Conservation (phyloP, 345 rosid species). For the Arabidopsis suecica region DNA sequence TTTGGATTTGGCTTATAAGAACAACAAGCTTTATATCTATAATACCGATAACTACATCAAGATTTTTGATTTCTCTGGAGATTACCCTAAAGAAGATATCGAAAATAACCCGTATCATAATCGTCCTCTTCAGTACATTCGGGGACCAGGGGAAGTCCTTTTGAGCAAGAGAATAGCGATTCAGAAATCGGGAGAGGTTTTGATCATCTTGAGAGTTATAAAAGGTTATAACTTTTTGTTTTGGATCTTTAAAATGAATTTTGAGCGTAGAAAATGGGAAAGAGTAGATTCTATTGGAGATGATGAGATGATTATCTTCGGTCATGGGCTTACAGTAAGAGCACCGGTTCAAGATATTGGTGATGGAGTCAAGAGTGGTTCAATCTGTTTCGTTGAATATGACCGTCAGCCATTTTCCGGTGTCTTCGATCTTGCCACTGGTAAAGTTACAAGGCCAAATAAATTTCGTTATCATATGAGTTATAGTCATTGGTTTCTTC, state of each 20-base stretch:
- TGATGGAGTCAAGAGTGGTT: constrained; percentile 8
- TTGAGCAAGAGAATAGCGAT: not conserved
- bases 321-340: not conserved
- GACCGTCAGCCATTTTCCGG: not conserved
- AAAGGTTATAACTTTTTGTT: not conserved
- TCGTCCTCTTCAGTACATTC: not conserved
- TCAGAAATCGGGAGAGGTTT: not conserved
- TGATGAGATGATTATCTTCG: constrained; percentile 12
- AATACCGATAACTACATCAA: not conserved
- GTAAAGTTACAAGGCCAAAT: not conserved
- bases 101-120: not conserved
- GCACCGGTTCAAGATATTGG: not conserved
- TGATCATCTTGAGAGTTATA: not conserved
- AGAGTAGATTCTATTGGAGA: constrained; percentile 14
- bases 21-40: not conserved
- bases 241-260: constrained; percentile 6
- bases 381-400: constrained; percentile 1
- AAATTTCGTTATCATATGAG: too few species aligned
- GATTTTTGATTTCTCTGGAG: not conserved
- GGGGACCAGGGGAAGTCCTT: too few species aligned
- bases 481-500: constrained; percentile 5
- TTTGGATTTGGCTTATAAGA: not conserved
- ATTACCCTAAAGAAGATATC: not conserved
- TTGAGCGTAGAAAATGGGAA: constrained; percentile 18
- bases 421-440: constrained; percentile 1